Evolutionary conservation across 2,329 filamentous ascomycete species (phyloP), one percentile per base, ranked within the genome.

Genomic region (Scytalidium sp.): DNA sequence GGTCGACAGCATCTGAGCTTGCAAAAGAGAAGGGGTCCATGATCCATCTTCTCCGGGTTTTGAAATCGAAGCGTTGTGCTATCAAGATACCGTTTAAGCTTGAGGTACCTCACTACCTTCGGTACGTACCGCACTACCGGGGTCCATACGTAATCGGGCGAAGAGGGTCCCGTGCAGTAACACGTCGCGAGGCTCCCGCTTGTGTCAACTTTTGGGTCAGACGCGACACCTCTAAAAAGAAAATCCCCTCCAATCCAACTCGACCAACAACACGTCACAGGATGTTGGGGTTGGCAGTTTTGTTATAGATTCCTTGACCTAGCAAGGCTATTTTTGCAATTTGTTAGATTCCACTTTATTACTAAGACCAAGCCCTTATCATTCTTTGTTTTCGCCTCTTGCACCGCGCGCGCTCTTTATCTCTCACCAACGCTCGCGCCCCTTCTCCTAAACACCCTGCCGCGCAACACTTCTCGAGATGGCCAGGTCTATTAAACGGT

Each of bases 1-100:
- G 81, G 60, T 90, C 80, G 60, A 97, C 78, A 68, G 89, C 84
- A 57, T 90, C 87, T 52, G 94, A 96, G 64, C 85, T 90, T 59
- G 90, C 92, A 74, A 97, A 97, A 23, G 92, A 96, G 71, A 96
- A 97, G 46, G 92, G 87, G 72, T 99, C 94, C 90, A 97, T 97
- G 41, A 51, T 57, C 59, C 61, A 62, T 64, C 45, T 60, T 62
- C 50, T 45, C 40, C 45, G 19, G 22, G 42, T 41, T 49, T 6
- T n/a, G 23, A 40, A 25, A 17, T 21, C 25, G 45, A n/a, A 42
- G 19, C 8, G 22, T 4, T 36, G 5, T 15, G 13, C 17, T 6
- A n/a, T 36, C 11, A 36, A 36, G 32, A 10, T 8, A 15, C 32
- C 13, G 13, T 5, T 7, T 36, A 36, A 36, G 32, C 13, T 36